A percentile compares a stretch with the other conserved stretches of the same genome.
Conservation (phyloP, 768 basidiomycete genomes). For the Xanthoconium stramineum region DNA sequence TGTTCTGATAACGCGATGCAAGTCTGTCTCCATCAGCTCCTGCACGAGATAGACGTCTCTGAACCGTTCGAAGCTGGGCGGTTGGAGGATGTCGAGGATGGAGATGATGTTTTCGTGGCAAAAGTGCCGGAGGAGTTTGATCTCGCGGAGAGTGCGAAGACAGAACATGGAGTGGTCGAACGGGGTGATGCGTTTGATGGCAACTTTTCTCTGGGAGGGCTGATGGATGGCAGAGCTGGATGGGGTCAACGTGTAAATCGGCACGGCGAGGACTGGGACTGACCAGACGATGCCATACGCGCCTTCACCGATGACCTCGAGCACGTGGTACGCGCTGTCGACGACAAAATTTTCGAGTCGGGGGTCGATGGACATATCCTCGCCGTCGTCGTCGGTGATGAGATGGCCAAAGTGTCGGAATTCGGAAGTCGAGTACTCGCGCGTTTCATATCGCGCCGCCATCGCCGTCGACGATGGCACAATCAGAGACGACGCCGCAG, state of each 20-base stretch:
- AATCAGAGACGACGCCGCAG: too few relatives aligned
- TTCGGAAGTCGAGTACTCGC: slow-evolving; percentile 13
- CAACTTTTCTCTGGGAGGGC: slow-evolving; percentile 79
- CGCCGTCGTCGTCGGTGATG: slow-evolving; percentile 11
- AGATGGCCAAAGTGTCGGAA: slow-evolving; percentile 15
- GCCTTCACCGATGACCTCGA: slow-evolving; percentile 90
- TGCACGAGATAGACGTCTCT: slow-evolving; percentile 77
- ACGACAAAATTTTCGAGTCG: slow-evolving; percentile 47
- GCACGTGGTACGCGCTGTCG: slow-evolving; percentile 60
- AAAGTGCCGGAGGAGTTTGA: slow-evolving; percentile 90
- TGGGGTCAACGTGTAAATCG: background rate
- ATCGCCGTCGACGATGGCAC: too few relatives aligned
- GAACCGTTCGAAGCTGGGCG: slow-evolving; percentile 71
- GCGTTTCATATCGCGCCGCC: background rate
- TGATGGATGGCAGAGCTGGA: slow-evolving; percentile 70
- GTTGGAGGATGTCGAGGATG: slow-evolving; percentile 90
- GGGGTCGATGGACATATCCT: slow-evolving; percentile 24
- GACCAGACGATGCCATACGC: slow-evolving; percentile 89
- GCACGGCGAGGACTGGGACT: slow-evolving; percentile 7
- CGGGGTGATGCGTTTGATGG: slow-evolving; percentile 94
- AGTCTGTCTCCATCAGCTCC: slow-evolving; percentile 89
- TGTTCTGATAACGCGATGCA: slow-evolving; percentile 94
- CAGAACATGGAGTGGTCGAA: slow-evolving; percentile 96
- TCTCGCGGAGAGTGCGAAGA: slow-evolving; percentile 78
- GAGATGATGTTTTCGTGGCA: slow-evolving; percentile 89